Evolutionary conservation across 2,329 filamentous ascomycete genomes (phyloP), one percentile per base, ranked within the genome.

Genomic region (Cordyceps javanica): DNA sequence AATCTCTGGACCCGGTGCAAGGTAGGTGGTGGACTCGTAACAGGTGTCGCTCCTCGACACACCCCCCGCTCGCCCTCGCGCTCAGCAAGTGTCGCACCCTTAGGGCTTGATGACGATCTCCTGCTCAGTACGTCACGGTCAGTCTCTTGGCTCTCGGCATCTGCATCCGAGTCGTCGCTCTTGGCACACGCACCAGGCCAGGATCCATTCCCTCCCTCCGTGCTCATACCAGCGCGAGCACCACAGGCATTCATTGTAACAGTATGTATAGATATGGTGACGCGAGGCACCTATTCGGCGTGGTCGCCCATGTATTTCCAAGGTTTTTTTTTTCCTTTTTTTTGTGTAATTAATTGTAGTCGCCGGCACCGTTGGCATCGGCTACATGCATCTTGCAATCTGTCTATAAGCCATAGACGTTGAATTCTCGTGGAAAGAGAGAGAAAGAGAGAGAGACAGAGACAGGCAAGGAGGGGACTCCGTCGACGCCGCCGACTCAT

Each of bases 91-190:
- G 46, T 52, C 46, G 46, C 55, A 55, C 53, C 23, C 42, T 28
- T 23, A 21, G 41, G 41, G 42, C 52, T 25, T 30, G 19, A 48
- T 48, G 57, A 50, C 57, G 51, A 55, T 59, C 51, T 50, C 32
- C 34, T 59, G 28, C 36, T 51, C 56, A 21, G 57, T 55, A 55
- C 34, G 45, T 59, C 57, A 55, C 50, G 53, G 53, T 25, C 25
- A 21, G 51, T 55, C 50, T 50, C 26, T 59, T 59, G 57, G 57
- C 51, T 50, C 57, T 59, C 57, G 57, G 57, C 57, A 59, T 45
- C 42, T 44, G 26, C 44, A 59, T 59, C 57, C 57, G 57, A 59
- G 57, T 59, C 38, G 44, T 21, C 21, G 36, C n/a, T 56, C 53
- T 56, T 49, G 44, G 53, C 53, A 23, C 44, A 49, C 44, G 41